phyloP scores from a whole-genome alignment of 805 yeast genomes.

The Lachancea fermentati region DNA sequence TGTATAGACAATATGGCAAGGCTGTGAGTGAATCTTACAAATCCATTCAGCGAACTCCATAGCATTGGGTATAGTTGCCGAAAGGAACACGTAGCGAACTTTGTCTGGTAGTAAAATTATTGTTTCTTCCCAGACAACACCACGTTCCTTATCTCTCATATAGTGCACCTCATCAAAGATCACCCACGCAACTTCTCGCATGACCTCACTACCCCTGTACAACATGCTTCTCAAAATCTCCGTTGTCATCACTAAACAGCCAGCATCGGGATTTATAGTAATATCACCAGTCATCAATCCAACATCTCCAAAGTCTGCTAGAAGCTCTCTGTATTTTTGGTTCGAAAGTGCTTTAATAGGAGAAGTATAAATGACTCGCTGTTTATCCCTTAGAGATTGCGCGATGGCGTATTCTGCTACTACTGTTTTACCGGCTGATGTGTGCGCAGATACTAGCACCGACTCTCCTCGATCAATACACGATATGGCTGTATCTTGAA shows the following conservation, averaged over 20 bases:
- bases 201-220: slow-evolving; percentile 93
- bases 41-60: slow-evolving; percentile 99
- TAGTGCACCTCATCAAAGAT: slow-evolving; percentile 97
- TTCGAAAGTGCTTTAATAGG: slow-evolving; percentile 94
- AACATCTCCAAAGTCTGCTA: slow-evolving; percentile 92
- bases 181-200: slow-evolving; percentile 99
- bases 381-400: slow-evolving; percentile 84
- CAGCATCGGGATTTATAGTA: slow-evolving; percentile 96
- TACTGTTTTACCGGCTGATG: slow-evolving; percentile 96
- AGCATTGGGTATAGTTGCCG: slow-evolving; percentile 97
- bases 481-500: slow-evolving; percentile 94
- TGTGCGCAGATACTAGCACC: slow-evolving; percentile 94
- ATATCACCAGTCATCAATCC: slow-evolving; percentile 99
- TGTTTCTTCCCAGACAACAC: slow-evolving; percentile 99
- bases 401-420: slow-evolving; percentile 98
- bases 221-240: slow-evolving; percentile 96
- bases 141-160: slow-evolving; percentile 96
- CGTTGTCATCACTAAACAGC: slow-evolving; percentile 97
- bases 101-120: slow-evolving; percentile 92
- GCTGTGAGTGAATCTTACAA: slow-evolving; percentile 89
- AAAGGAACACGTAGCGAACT: slow-evolving; percentile 86
- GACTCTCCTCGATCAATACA: slow-evolving; percentile 94
- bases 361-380: slow-evolving; percentile 90
- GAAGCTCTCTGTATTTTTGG: slow-evolving; percentile 87
- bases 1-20: slow-evolving; percentile 97